Evolutionary conservation across 257 asterid species (phyloP).

Genomic region (Solanum appendiculatum): DNA sequence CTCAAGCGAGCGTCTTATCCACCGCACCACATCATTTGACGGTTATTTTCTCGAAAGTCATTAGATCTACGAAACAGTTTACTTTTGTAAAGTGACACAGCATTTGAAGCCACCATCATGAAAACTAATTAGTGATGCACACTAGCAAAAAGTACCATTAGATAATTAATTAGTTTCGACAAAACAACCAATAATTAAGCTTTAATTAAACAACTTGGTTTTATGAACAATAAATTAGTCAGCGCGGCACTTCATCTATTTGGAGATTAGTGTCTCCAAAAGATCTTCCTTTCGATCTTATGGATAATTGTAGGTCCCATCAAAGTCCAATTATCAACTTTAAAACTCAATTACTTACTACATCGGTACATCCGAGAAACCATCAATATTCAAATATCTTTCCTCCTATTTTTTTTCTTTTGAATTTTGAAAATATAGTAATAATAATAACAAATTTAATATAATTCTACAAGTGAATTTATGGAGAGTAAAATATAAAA

Average conservation of each 20-base stretch:
- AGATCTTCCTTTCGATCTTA: background rate
- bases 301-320: background rate
- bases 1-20: accelerated
- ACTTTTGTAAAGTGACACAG: background rate
- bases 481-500: too few species aligned
- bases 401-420: background rate
- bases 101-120: background rate
- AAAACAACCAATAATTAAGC: background rate
- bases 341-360: background rate
- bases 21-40: too few species aligned
- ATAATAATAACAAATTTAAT: too few species aligned
- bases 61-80: background rate
- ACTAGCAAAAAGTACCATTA: background rate
- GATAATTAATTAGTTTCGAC: background rate
- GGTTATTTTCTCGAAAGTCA: background rate
- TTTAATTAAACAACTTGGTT: conserved; percentile 1
- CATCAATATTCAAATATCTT: too few species aligned
- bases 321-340: background rate
- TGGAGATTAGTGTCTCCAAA: background rate
- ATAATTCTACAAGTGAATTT: too few species aligned
- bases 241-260: background rate
- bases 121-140: background rate
- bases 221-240: background rate
- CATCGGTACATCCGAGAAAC: background rate
- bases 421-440: too few species aligned